Base-by-base conservation (phyloP, 257 asterid species). In the Linderniella brevidens region DNA sequence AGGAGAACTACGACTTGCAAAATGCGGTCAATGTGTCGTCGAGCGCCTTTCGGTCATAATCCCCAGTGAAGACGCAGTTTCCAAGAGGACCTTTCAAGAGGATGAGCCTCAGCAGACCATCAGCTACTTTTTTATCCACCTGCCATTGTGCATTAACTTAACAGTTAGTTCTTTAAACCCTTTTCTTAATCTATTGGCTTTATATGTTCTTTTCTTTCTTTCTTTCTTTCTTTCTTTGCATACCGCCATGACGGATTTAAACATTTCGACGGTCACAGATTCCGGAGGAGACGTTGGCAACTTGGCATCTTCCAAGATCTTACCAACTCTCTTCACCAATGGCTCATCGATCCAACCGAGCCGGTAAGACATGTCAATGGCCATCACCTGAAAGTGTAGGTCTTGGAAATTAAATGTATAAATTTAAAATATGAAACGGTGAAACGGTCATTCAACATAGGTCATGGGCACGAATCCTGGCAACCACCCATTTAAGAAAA, bases 51-150 rank as follows among this genome's bases (percentile, higher is more conserved):
- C 76, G 52, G 13, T 85, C 88, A 13, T 85, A 85, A 38, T 90
- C 94, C 20, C 96, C 92, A 0, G 99, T 90, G 62, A 90, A 90
- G 35, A 79, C 93, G 39, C 99, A 90, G 52, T 48, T 75, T 40
- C 99, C 99, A 0, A 85, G 70, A 8, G 93, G 82, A 50, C 99
- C 99, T 71, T 85, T 85, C 66, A 90, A 49, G 37, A 90, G 99
- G 73, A 90, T 79, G 60, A 90, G 93, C 59, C 96, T 69, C 38
- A 90, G 75, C 64, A 70, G 58, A 20, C 96, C 99, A 39, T 90
- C 94, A 0, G 96, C 99, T 13, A 90, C 99, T 73, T 90, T 90
- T 59, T 90, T 90, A 64, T 90, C 96, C 46, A 90, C 96, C 98
- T 88, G 66, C 66, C 61, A 39, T 37, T 37, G 52, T 25, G 36